Percentiles rank a stretch among this genome's conserved stretches.
These are phyloP conservation scores for Nelumbo lutea DNA, from an alignment of 164 flowering plant genomes.

Conservation along the genomic window DNA sequence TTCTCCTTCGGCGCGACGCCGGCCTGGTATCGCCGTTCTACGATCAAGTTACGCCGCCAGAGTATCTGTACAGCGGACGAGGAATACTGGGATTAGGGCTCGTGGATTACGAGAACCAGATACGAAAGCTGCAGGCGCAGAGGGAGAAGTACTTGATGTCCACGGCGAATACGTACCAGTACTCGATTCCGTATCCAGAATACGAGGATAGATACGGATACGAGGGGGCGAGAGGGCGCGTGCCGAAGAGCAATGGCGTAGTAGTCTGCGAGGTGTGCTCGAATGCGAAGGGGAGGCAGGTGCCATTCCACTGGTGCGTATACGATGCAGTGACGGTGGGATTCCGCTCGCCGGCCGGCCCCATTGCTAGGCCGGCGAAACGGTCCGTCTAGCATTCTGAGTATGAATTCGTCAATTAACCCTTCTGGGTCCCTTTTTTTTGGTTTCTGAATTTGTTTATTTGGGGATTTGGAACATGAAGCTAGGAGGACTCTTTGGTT, in stretches of 20 bases:
- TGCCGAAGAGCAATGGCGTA: too few species aligned
- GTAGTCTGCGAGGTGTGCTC: slow-evolving; percentile 34
- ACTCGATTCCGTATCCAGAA: not conserved
- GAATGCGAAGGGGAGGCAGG: slow-evolving; percentile 15
- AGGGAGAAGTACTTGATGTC: slow-evolving; percentile 29
- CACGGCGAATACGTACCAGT: slow-evolving; percentile 4
- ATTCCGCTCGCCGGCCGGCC: slow-evolving; percentile 43
- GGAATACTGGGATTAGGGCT: slow-evolving; percentile 4
- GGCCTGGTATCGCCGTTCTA: not conserved
- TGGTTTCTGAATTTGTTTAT: too few species aligned
- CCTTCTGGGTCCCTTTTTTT: not conserved
- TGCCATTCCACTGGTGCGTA: slow-evolving; percentile 46
- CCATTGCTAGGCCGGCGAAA: slow-evolving; percentile 44
- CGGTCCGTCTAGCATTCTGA: not conserved
- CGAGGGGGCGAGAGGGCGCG: not conserved
- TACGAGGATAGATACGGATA: slow-evolving; percentile 1
- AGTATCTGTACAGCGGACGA: not conserved
- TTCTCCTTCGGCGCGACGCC: slow-evolving; percentile 19
- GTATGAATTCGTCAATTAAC: too few species aligned
- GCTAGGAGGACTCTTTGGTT: too few species aligned
- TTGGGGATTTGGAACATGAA: too few species aligned
- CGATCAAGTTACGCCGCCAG: slow-evolving; percentile 11
- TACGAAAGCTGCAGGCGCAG: slow-evolving; percentile 20
- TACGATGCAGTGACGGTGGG: slow-evolving; percentile 34
- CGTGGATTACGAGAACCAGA: slow-evolving; percentile 12